These are phyloP conservation scores for Posidonia oceanica DNA, from an alignment of 116 monocot genomes.

Conservation along the genomic window DNA sequence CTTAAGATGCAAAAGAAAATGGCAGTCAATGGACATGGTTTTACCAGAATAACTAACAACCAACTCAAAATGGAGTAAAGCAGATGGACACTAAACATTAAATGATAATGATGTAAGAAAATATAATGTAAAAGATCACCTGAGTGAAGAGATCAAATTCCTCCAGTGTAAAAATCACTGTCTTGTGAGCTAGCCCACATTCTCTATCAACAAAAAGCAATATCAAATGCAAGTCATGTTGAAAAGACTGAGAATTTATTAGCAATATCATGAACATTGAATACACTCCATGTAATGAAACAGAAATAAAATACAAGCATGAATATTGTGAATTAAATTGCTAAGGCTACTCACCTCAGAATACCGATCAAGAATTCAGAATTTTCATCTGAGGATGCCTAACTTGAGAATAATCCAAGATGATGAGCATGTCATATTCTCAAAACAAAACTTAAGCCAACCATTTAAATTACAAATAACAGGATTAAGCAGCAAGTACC, in stretches of 20 bases:
- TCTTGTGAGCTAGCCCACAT: slow-evolving; percentile 89
- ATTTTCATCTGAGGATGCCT: slow-evolving; percentile 95
- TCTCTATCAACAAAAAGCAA: slow-evolving; percentile 35
- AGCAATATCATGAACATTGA: no score
- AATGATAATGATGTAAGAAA: background rate
- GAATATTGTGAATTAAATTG: no score
- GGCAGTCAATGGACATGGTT: no score
- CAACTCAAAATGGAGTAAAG: no score
- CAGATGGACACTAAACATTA: no score
- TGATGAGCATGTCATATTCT: background rate
- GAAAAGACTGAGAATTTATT: no score
- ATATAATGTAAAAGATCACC: slow-evolving; percentile 20
- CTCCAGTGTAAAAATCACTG: slow-evolving; percentile 63
- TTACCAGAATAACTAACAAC: no score
- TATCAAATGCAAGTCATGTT: background rate
- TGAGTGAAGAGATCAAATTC: slow-evolving; percentile 94
- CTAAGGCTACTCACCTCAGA: slow-evolving; percentile 37
- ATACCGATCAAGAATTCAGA: slow-evolving; percentile 79
- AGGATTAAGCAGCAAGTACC: slow-evolving; percentile 25
- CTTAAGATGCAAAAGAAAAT: no score
- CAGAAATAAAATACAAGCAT: background rate
- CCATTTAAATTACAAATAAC: slow-evolving; percentile 1
- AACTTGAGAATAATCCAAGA: slow-evolving; percentile 10
- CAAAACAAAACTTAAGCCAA: no score
- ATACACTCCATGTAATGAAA: no score